Conservation (phyloP, 1,139 yeast genomes). For the Yamadazyma triangularis region DNA sequence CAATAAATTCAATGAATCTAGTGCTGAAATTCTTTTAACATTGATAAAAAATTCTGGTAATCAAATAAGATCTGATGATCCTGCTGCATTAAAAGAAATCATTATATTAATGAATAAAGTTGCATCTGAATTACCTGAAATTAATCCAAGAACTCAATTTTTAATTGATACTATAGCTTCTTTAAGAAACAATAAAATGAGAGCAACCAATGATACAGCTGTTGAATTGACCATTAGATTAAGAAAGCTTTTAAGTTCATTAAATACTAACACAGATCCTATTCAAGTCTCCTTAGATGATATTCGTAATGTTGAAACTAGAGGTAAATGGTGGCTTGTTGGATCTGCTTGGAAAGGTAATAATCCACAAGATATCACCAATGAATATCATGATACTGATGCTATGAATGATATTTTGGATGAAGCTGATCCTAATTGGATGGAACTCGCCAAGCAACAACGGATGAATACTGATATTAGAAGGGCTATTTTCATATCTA, state of each 20-base stretch:
- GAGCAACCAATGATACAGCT: slow-evolving; percentile 43
- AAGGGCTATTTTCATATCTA: slow-evolving; percentile 86
- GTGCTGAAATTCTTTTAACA: slow-evolving; percentile 73
- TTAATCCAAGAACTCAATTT: slow-evolving; percentile 70
- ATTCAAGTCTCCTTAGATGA: slow-evolving; percentile 82
- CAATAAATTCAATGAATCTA: slow-evolving; percentile 55
- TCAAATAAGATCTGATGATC: slow-evolving; percentile 87
- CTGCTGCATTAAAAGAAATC: slow-evolving; percentile 78
- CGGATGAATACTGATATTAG: slow-evolving; percentile 95
- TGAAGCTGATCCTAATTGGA: slow-evolving; percentile 79
- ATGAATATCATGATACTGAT: slow-evolving; percentile 23
- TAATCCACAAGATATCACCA: slow-evolving; percentile 19
- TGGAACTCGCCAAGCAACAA: slow-evolving; percentile 77
- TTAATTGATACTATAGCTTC: slow-evolving; percentile 81
- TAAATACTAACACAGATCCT: slow-evolving; percentile 59
- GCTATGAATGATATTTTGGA: slow-evolving; percentile 57
- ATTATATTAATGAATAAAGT: slow-evolving; percentile 50
- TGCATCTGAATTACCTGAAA: slow-evolving; percentile 19
- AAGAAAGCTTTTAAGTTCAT: slow-evolving; percentile 61
- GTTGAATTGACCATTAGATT: slow-evolving; percentile 53
- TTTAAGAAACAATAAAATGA: slow-evolving; percentile 79
- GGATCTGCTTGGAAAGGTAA: slow-evolving; percentile 94
- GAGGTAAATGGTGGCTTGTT: slow-evolving; percentile 98
- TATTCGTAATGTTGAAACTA: slow-evolving; percentile 65
- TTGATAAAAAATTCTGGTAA: slow-evolving; percentile 75